These are phyloP conservation scores for Cymbopogon citratus DNA, from an alignment of 176 grass and related monocot genomes.

Conservation along the genomic window DNA sequence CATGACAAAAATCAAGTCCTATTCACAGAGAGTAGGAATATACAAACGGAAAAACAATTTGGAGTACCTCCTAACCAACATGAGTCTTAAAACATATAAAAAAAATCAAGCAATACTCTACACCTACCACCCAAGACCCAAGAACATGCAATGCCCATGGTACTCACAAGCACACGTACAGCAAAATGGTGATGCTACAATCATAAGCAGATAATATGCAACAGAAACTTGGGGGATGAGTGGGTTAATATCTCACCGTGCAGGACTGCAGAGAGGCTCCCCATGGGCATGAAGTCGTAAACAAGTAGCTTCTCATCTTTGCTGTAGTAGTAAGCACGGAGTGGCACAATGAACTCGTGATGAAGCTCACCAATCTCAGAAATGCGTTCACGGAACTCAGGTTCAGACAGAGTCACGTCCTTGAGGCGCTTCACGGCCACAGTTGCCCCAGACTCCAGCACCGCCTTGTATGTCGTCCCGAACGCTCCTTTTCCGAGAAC, in stretches of 20 bases:
- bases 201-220: background rate
- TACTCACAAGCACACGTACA: background rate
- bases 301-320: constrained; percentile 87
- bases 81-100: background rate
- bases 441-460: constrained; percentile 55
- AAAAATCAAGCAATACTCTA: constrained; percentile 12
- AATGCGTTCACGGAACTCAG: constrained; percentile 58
- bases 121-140: constrained; percentile 1
- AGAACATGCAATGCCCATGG: background rate
- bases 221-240: background rate
- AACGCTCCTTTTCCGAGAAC: constrained; percentile 76
- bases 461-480: constrained; percentile 70
- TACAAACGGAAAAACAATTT: background rate
- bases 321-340: constrained; percentile 82
- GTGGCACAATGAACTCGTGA: constrained; percentile 60
- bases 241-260: constrained; percentile 47
- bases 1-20: background rate
- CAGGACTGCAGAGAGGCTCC: constrained; percentile 62
- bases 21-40: background rate
- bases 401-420: constrained; percentile 52
- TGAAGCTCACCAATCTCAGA: constrained; percentile 49
- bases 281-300: constrained; percentile 72
- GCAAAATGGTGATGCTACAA: background rate
- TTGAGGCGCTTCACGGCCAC: constrained; percentile 74
- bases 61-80: background rate